Evolutionary conservation across 2,329 filamentous ascomycete species (phyloP), one percentile per base, ranked within the genome.

Genomic region (Penicillium crustosum): DNA sequence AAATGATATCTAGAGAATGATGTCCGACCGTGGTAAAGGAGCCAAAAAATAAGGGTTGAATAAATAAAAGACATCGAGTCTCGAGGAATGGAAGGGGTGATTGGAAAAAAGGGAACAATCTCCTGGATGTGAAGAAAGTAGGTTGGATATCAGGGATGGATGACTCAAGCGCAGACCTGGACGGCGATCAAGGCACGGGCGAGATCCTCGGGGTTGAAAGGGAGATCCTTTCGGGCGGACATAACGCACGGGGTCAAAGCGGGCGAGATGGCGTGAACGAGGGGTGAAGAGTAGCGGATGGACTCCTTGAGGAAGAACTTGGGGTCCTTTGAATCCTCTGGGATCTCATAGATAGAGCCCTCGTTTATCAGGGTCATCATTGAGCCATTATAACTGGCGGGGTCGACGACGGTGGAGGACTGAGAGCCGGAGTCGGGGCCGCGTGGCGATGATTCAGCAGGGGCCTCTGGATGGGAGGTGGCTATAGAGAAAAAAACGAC

Each of bases 141-240:
- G 25, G 41, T 31, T 41, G 49, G 45, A 36, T 47, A 45, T n/a
- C 13, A 58, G 55, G 42, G 15, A 47, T 33, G 25, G 19, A 25
- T 13, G 19, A 49, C 35, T 55, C 31, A 55, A 8, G 59, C 63
- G 63, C 67, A 72, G 54, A 75, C 66, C 58, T 71, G 70, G 50
- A 75, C 68, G 51, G 73, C 71, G 63, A 67, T 69, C 69, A 76
- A 69, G 58, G 74, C 74, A 54, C 71, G 69, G 29, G 68, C 62
- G 62, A 76, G 64, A 61, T 75, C 70, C 7, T 75, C 70, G 9
- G 74, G 71, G 17, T 68, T 58, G 49, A 76, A 74, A 4, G 73
- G 71, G 48, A 69, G 61, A 9, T 64, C 62, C 43, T 64, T 68
- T 38, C 68, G 68, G 42, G 63, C 58, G 9, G 68, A 62, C 44